phyloP scores from a whole-genome alignment of 1,139 yeast genomes.

The Arxiozyma telluris region DNA sequence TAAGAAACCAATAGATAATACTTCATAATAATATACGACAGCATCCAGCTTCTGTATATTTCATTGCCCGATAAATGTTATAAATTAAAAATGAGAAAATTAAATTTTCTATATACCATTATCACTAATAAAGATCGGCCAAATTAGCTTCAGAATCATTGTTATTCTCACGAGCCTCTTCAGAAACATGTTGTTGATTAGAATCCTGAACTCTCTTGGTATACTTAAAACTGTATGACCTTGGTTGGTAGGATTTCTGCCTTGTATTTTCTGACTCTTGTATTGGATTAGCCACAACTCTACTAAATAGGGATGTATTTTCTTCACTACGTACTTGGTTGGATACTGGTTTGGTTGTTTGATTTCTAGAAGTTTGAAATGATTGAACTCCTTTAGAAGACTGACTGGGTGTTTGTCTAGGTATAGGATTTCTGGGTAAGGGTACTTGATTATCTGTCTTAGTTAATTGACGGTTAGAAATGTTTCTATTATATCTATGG shows the following conservation, averaged over 20 bases:
- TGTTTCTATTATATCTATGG: not conserved
- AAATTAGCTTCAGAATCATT: not conserved
- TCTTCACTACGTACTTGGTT: not conserved
- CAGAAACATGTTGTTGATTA: not conserved
- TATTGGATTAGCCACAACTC: not conserved
- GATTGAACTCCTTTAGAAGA: not conserved
- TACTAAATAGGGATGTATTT: not conserved
- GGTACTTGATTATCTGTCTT: not conserved
- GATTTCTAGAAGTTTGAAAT: not conserved
- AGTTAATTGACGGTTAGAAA: too few relatives aligned
- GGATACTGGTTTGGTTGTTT: not conserved
- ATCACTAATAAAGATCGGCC: not conserved
- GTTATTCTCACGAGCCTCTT: not conserved
- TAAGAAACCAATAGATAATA: not conserved
- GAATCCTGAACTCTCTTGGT: not conserved
- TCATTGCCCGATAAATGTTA: too few relatives aligned
- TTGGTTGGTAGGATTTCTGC: not conserved
- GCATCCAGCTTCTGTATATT: not conserved
- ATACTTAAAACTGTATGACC: conserved; percentile 1
- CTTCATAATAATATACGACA: not conserved
- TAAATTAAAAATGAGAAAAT: too few relatives aligned
- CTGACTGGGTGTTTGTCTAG: not conserved
- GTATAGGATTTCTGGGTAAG: not conserved
- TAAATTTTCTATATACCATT: too few relatives aligned
- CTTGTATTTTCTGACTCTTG: not conserved